Evolutionary conservation across 1,139 yeast genomes (phyloP), one percentile per base, ranked within the genome.

Genomic region (Suhomyces yuchorum): DNA sequence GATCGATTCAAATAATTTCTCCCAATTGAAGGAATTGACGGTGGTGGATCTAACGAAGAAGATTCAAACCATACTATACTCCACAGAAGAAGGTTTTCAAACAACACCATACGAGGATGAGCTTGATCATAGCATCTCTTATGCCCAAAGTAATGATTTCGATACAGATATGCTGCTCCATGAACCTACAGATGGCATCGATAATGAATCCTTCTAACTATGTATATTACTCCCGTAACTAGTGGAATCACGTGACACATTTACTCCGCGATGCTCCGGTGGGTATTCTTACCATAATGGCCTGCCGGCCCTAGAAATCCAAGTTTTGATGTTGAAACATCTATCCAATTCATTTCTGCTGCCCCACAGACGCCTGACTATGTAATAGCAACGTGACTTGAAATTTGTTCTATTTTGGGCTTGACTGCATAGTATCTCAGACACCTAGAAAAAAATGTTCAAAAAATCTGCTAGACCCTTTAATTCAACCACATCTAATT

Each of bases 81-180:
- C 87, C 7, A 87, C 96, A 0, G 92, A 87, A 53, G 96, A 87
- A 55, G 93, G 96, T 1, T 83, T 84, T 56, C 78, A 77, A 52
- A 67, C 72, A 14, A 80, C 40, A 9, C 44, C 48, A 4, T 40
- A 22, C 11, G 48, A 48, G n/a, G 48, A 48, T n/a, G 51, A 49
- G 8, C 12, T 37, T 20, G 50, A 47, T 22, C 36, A 40, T 23
- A 39, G 37, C 33, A 26, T 39, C 8, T 19, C 37, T n/a, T 38
- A 28, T 11, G 34, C 17, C 38, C 42, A 44, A 8, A 32, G 23
- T 24, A 41, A 42, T n/a, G 43, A 41, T 8, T 26, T 43, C 23
- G 51, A 49, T 12, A 40, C 46, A 18, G 49, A 49, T 23, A 37
- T 43, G 39, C 44, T 43, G 43, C 17, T 38, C 20, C 24, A 36